phyloP scores from a whole-genome alignment of 805 yeast species.

The Candida glaebosa region DNA sequence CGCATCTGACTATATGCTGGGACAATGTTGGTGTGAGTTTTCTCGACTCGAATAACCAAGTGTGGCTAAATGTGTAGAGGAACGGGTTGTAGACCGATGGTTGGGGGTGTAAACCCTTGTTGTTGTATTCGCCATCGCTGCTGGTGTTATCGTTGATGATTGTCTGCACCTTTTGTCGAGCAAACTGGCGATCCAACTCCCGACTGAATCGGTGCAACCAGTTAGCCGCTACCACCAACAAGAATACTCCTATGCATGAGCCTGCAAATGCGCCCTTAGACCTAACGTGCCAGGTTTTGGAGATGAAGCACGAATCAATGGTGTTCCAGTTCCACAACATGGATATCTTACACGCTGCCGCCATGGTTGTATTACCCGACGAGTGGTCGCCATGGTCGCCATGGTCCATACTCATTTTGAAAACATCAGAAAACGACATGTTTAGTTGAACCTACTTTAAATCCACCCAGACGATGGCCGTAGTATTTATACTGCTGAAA shows the following conservation, averaged over 20 bases:
- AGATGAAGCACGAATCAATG: slow-evolving; percentile 60
- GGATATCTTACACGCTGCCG: slow-evolving; percentile 28
- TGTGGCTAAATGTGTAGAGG: slow-evolving; percentile 26
- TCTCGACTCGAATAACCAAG: slow-evolving; percentile 24
- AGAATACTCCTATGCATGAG: slow-evolving; percentile 67
- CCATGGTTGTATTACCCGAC: not conserved
- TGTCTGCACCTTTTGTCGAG: slow-evolving; percentile 9
- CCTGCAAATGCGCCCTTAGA: slow-evolving; percentile 65
- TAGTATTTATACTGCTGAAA: too few species aligned
- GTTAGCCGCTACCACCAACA: slow-evolving; percentile 54
- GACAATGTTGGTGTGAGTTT: slow-evolving; percentile 35
- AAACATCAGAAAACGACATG: slow-evolving; percentile 1
- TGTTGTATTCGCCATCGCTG: not conserved
- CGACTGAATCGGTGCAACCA: slow-evolving; percentile 54
- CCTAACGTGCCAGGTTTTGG: slow-evolving; percentile 59
- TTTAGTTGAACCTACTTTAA: too few species aligned
- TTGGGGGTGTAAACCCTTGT: not conserved
- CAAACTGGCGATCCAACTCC: slow-evolving; percentile 44
- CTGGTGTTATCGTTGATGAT: not conserved
- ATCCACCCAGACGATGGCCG: too few species aligned
- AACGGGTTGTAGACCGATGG: slow-evolving; percentile 14
- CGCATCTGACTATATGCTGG: slow-evolving; percentile 51
- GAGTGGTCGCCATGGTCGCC: too few species aligned
- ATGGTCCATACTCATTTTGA: slow-evolving; percentile 12
- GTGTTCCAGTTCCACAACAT: slow-evolving; percentile 80